Evolutionary conservation across 2,329 filamentous ascomycete species (phyloP).

Genomic region (Purpureocillium lavendulum): DNA sequence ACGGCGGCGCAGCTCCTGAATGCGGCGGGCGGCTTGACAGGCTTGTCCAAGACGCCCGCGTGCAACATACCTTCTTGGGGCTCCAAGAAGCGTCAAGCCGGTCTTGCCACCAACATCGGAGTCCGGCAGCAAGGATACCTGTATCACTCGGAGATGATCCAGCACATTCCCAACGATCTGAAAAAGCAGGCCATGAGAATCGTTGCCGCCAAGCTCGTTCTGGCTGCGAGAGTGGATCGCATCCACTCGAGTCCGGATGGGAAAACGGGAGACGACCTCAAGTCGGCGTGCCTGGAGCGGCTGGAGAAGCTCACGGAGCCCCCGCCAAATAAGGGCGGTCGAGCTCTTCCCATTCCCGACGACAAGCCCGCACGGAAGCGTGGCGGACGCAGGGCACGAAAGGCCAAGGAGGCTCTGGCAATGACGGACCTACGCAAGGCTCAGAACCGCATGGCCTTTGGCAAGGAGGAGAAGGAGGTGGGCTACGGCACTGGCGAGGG

Average conservation of each 20-base stretch:
- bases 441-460: constrained; percentile 93
- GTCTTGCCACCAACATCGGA: constrained; percentile 87
- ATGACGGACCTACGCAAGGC: constrained; percentile 96
- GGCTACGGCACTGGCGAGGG: constrained; percentile 82
- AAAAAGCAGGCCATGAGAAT: constrained; percentile 94
- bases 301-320: constrained; percentile 91
- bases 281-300: constrained; percentile 72
- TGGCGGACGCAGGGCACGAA: constrained; percentile 79
- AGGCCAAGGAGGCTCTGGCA: constrained; percentile 92
- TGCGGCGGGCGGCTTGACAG: constrained; percentile 79
- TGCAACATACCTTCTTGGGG: constrained; percentile 90
- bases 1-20: constrained; percentile 97
- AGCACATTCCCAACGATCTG: constrained; percentile 73
- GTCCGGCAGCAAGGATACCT: constrained; percentile 88
- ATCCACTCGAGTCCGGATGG: constrained; percentile 77
- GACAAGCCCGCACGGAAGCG: constrained; percentile 92
- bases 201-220: constrained; percentile 82
- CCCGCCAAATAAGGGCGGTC: constrained; percentile 77
- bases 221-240: constrained; percentile 87
- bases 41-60: constrained; percentile 83
- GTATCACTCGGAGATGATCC: constrained; percentile 85
- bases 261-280: constrained; percentile 72
- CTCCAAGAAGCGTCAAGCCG: constrained; percentile 76
- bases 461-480: constrained; percentile 88
- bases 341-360: constrained; percentile 84